Base-by-base conservation (phyloP, 768 basidiomycete genomes). In the Gymnopilus dilepis region DNA sequence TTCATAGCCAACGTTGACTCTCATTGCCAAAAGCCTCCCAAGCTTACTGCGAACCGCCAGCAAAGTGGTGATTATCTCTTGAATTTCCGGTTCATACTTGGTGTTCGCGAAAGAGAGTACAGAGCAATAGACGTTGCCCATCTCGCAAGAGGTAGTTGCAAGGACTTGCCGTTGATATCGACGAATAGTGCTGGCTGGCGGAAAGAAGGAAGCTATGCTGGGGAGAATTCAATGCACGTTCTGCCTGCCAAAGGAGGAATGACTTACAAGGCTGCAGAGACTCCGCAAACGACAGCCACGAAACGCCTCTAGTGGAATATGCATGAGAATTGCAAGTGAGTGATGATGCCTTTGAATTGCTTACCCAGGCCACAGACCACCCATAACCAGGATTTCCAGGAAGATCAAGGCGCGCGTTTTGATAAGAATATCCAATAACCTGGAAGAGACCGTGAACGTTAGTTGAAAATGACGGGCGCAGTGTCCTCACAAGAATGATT, bases 401-500 rank as follows among this genome's bases (percentile, higher is more conserved):
- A n/a, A 77, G 34, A 2, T 68, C 22, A 33, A 86, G 73, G 64
- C 85, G 81, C 0, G 77, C 73, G 71, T 89, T 85, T 71, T 88
- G 82, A 73, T 89, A 91, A 9, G 89, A 92, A 71, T 88, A 92
- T 2, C 90, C 91, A 41, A 91, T 68, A 0, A 92, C 82, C 90
- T 38, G 28, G 3, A 21, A 19, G 26, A n/a, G 55, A 22, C 50
- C 34, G 30, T 22, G 6, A 54, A 15, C 0, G 22, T 26, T 4
- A 30, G 41, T 37, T n/a, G 2, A 33, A 30, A 17, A 45, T 7
- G 4, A 51, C 12, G 11, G 31, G 6, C 8, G 6, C 26, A 43
- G n/a, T 17, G 28, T 11, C 72, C 84, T 26, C 59, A 90, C 90
- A 76, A 92, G 70, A 26, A 78, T 77, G 12, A 78, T 66, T 1